Conservation (phyloP, 2,329 filamentous ascomycete species). For the Fusarium sp. region DNA sequence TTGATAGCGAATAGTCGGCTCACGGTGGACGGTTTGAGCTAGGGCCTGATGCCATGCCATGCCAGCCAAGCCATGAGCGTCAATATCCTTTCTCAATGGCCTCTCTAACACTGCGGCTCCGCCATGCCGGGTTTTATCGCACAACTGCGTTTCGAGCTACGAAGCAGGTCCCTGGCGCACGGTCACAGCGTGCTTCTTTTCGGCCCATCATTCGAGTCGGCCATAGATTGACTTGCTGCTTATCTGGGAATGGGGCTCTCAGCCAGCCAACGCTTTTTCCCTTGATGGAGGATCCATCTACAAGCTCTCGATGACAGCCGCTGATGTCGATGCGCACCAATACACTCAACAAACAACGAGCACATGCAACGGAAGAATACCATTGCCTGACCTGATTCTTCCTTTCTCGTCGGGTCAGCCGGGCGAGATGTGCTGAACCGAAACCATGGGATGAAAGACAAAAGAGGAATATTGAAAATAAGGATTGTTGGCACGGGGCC, state of each 20-base stretch:
- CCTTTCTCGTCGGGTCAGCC: slow-evolving; percentile 22
- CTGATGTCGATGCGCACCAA: background rate
- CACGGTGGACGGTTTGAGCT: background rate
- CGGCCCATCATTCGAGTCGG: slow-evolving; percentile 1
- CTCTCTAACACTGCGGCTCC: slow-evolving; percentile 21
- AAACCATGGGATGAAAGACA: slow-evolving; percentile 4
- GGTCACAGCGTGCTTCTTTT: slow-evolving; percentile 16
- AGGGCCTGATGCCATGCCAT: background rate
- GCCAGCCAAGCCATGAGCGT: background rate
- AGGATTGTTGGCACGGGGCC: slow-evolving; percentile 28
- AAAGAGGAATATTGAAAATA: slow-evolving; percentile 18
- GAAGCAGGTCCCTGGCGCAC: slow-evolving; percentile 17
- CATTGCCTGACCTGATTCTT: slow-evolving; percentile 24
- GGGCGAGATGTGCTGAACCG: slow-evolving; percentile 5
- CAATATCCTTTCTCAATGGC: slow-evolving; percentile 24
- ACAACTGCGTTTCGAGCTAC: background rate
- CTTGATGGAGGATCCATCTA: slow-evolving; percentile 1
- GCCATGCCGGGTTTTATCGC: slow-evolving; percentile 10
- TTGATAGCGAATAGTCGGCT: slow-evolving; percentile 28
- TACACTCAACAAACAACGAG: background rate
- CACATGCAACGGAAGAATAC: background rate
- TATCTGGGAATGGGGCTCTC: slow-evolving; percentile 21
- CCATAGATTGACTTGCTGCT: slow-evolving; percentile 25
- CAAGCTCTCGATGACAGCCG: background rate
- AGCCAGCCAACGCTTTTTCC: slow-evolving; percentile 11